Evolutionary conservation across 164 flowering plant species (phyloP).

Genomic region (Taxillus chinensis): DNA sequence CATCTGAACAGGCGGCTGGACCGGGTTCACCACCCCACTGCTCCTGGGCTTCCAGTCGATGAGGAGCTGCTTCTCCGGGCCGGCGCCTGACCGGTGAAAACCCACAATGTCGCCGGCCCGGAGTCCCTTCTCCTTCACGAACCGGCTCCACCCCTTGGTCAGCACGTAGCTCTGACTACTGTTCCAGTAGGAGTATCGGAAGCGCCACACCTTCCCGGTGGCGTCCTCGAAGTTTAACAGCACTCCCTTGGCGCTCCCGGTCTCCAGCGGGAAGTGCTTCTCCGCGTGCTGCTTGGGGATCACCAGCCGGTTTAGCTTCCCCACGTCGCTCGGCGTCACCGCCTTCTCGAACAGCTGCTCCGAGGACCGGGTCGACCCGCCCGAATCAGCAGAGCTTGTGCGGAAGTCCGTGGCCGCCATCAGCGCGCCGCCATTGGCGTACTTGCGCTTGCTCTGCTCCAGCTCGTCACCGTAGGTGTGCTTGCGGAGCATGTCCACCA

Average conservation of each 20-base stretch:
- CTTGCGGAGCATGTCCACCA: constrained; percentile 87
- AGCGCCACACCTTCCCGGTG: constrained; percentile 77
- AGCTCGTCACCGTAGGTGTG: constrained; percentile 84
- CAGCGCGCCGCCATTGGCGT: background rate
- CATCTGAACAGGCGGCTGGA: constrained; percentile 34
- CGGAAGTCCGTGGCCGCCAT: background rate
- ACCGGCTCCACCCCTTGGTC: constrained; percentile 90
- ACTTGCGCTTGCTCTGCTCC: constrained; percentile 48
- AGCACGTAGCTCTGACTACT: constrained; percentile 87
- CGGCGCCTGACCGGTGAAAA: constrained; percentile 41
- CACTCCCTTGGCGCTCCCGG: constrained; percentile 38
- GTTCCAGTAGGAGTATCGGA: constrained; percentile 86
- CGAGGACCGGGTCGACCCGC: constrained; percentile 13
- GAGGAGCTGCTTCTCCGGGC: constrained; percentile 50
- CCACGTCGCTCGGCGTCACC: constrained; percentile 95
- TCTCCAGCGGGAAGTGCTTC: constrained; percentile 64
- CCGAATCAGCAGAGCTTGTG: background rate
- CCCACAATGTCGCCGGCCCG: constrained; percentile 67
- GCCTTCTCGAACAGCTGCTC: constrained; percentile 76
- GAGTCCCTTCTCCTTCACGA: constrained; percentile 78
- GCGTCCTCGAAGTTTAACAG: constrained; percentile 65
- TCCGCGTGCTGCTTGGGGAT: constrained; percentile 95
- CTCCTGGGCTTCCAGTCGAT: constrained; percentile 49
- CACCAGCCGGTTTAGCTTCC: constrained; percentile 83
- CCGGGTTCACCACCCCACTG: constrained; percentile 8